Conservation (phyloP, 805 yeast genomes). For the Wickerhamiella hasegawae region DNA sequence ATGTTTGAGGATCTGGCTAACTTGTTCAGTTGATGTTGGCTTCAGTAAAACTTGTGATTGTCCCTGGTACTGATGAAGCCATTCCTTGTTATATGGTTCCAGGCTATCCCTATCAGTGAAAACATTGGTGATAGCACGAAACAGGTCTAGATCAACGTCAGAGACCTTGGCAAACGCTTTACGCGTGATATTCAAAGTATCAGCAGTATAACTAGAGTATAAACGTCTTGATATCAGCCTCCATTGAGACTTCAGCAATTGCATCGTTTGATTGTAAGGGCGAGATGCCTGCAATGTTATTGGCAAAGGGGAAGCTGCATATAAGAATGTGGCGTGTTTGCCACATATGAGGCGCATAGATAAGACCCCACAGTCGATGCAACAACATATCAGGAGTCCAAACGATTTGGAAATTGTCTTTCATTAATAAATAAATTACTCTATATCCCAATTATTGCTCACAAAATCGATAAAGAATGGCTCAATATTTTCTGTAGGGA, state of each 20-base stretch:
- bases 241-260: too few species aligned
- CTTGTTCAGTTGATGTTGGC: conserved; percentile 69
- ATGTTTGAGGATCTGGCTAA: conserved; percentile 58
- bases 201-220: conserved; percentile 37
- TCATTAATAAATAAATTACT: too few species aligned
- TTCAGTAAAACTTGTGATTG: conserved; percentile 64
- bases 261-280: too few species aligned
- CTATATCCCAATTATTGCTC: conserved; percentile 36
- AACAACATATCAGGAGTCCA: too few species aligned
- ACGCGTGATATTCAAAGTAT: conserved; percentile 41
- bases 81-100: conserved; percentile 65
- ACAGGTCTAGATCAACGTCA: conserved; percentile 40
- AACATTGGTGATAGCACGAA: conserved; percentile 36
- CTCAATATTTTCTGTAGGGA: conserved; percentile 52
- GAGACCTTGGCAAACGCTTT: conserved; percentile 35
- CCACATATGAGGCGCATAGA: too few species aligned
- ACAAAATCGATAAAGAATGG: conserved; percentile 67
- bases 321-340: too few species aligned
- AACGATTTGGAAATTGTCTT: too few species aligned
- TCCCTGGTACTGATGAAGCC: conserved; percentile 92
- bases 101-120: conserved; percentile 45
- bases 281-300: too few species aligned
- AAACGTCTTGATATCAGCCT: too few species aligned
- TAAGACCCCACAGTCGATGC: too few species aligned
- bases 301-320: too few species aligned